These are phyloP conservation scores for Penicillium rolfsii DNA, from an alignment of 2,329 filamentous ascomycete species.

Conservation along the genomic window DNA sequence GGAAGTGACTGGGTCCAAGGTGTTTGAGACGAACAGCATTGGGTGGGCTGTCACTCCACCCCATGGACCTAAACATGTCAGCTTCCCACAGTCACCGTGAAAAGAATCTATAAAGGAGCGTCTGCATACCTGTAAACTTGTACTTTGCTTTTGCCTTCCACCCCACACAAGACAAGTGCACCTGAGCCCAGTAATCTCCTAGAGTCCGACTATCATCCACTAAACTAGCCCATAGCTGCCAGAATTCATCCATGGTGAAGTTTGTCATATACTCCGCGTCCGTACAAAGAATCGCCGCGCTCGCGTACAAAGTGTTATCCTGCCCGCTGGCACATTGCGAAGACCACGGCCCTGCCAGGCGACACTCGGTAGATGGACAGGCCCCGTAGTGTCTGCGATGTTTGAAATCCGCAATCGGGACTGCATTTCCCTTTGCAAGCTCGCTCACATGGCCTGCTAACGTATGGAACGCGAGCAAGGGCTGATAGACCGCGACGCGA, in stretches of 20 bases:
- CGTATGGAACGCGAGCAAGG: conserved; percentile 33
- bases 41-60: conserved; percentile 51
- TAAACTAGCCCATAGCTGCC: conserved; percentile 28
- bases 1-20: conserved; percentile 63
- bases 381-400: conserved; percentile 28
- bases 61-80: conserved; percentile 28
- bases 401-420: conserved; percentile 38
- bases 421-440: conserved; percentile 32
- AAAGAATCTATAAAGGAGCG: background rate
- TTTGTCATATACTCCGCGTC: conserved; percentile 34
- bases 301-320: conserved; percentile 36
- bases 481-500: conserved; percentile 40
- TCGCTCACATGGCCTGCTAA: conserved; percentile 34
- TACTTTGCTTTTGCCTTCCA: conserved; percentile 43
- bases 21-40: conserved; percentile 61
- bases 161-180: conserved; percentile 42
- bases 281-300: conserved; percentile 37
- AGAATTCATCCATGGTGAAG: conserved; percentile 26
- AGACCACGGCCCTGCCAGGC: conserved; percentile 37
- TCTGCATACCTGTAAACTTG: conserved; percentile 38
- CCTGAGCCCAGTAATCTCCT: conserved; percentile 45
- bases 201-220: conserved; percentile 32
- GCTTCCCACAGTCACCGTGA: background rate
- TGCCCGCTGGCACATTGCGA: conserved; percentile 30
- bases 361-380: conserved; percentile 36